Evolutionary conservation across 768 basidiomycete genomes (phyloP).

Genomic region (Tulasnella sp.): DNA sequence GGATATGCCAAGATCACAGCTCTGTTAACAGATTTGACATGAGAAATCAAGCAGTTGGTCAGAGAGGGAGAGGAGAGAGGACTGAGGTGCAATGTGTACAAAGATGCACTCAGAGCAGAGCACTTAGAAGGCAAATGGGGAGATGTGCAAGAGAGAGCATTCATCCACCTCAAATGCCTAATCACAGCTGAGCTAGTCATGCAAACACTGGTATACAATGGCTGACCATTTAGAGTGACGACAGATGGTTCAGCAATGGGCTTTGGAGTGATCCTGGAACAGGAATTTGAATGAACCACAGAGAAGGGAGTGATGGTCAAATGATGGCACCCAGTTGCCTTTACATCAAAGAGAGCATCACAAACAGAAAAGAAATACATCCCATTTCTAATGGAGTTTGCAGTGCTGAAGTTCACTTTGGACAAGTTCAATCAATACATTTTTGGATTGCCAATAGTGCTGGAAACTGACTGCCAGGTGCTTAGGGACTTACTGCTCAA

Average conservation of each 20-base stretch:
- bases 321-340: constrained; percentile 27
- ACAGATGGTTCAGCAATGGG: constrained; percentile 29
- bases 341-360: constrained; percentile 31
- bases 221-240: constrained; percentile 29
- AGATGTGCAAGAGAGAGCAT: constrained; percentile 18
- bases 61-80: not conserved
- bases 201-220: constrained; percentile 27
- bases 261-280: constrained; percentile 29
- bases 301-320: constrained; percentile 21
- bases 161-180: constrained; percentile 27
- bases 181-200: constrained; percentile 30
- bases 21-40: constrained; percentile 28
- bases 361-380: constrained; percentile 25
- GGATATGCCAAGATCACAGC: constrained; percentile 29
- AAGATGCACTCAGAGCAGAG: constrained; percentile 21
- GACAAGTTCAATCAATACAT: constrained; percentile 24
- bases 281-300: constrained; percentile 19
- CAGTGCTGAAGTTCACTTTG: constrained; percentile 28
- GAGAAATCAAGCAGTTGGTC: constrained; percentile 9
- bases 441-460: constrained; percentile 20
- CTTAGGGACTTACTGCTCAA: constrained; percentile 27
- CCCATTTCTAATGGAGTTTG: constrained; percentile 31
- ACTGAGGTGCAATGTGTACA: constrained; percentile 21
- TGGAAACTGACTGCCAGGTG: constrained; percentile 33
- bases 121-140: constrained; percentile 23